phyloP scores from a whole-genome alignment of 768 basidiomycete genomes.

The Cubamyces lactineus region DNA sequence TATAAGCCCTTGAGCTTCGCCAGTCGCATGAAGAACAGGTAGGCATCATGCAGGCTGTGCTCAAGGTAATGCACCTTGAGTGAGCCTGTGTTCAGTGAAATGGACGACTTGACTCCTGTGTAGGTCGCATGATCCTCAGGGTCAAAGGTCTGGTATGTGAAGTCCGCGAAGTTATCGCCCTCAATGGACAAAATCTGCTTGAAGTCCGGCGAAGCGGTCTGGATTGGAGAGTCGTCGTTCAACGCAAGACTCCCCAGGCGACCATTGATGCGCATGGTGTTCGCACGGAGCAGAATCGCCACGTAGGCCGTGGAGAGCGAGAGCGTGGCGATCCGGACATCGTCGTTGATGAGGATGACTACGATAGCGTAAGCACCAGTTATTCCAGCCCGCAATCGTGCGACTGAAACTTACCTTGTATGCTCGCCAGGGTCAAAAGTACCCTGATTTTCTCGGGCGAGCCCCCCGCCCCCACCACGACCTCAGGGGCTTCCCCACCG shows the following conservation, averaged over 20 bases:
- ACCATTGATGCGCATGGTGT: slow-evolving; percentile 77
- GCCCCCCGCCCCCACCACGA: slow-evolving; percentile 10
- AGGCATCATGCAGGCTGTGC: slow-evolving; percentile 87
- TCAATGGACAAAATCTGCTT: slow-evolving; percentile 91
- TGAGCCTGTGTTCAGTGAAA: slow-evolving; percentile 85
- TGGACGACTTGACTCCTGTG: slow-evolving; percentile 79
- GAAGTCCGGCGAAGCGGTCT: slow-evolving; percentile 64
- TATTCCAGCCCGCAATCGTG: background rate
- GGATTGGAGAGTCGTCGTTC: slow-evolving; percentile 65
- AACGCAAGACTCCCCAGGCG: slow-evolving; percentile 83
- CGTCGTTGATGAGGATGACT: slow-evolving; percentile 82
- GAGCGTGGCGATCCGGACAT: slow-evolving; percentile 76
- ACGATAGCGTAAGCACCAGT: slow-evolving; percentile 1
- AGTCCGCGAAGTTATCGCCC: slow-evolving; percentile 91
- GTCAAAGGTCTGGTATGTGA: slow-evolving; percentile 92
- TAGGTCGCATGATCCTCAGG: slow-evolving; percentile 65
- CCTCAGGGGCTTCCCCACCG: slow-evolving; percentile 17
- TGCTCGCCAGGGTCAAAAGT: slow-evolving; percentile 79
- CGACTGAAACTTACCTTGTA: slow-evolving; percentile 59
- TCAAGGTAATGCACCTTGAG: slow-evolving; percentile 89
- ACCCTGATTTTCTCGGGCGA: slow-evolving; percentile 68
- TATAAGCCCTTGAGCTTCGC: slow-evolving; percentile 92
- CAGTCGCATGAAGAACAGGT: slow-evolving; percentile 80
- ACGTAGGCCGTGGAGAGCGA: slow-evolving; percentile 91
- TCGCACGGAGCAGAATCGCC: slow-evolving; percentile 68